Percentiles rank a stretch among this genome's conserved stretches.
phyloP scores from a whole-genome alignment of 768 basidiomycete species.

The Nevesoporus exiguus region DNA sequence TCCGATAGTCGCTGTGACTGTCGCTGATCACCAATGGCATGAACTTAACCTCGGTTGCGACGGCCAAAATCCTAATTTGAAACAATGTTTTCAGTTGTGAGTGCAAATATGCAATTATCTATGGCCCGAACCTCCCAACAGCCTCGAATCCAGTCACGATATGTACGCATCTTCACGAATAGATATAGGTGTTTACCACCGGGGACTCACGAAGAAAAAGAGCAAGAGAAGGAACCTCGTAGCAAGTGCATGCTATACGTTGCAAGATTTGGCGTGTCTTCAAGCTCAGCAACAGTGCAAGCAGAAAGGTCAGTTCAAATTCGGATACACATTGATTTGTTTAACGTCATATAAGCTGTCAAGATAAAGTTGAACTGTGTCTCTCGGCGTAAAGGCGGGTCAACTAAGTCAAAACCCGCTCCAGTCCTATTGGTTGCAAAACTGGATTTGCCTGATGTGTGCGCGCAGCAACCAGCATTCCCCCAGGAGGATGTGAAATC shows the following conservation, averaged over 20 bases:
- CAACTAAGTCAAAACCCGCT: constrained; percentile 8
- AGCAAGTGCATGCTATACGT: constrained; percentile 45
- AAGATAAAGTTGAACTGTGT: constrained; percentile 43
- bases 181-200: constrained; percentile 56
- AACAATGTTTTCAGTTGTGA: constrained; percentile 51
- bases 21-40: constrained; percentile 49
- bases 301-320: constrained; percentile 40
- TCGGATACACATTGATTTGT: neutral
- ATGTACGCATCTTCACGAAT: constrained; percentile 39
- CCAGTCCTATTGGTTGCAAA: constrained; percentile 19
- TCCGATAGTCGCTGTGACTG: constrained; percentile 53
- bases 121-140: neutral
- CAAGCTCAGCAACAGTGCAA: constrained; percentile 37
- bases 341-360: constrained; percentile 31
- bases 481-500: neutral
- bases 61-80: constrained; percentile 68
- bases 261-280: constrained; percentile 52
- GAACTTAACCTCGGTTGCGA: constrained; percentile 63
- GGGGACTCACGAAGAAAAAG: constrained; percentile 61
- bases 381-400: constrained; percentile 13
- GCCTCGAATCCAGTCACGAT: constrained; percentile 35
- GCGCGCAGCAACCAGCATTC: neutral
- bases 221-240: constrained; percentile 53
- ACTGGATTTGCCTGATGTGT: constrained; percentile 12
- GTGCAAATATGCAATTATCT: constrained; percentile 15